phyloP scores from a whole-genome alignment of 257 asterid species.

The Nicotiana undulata region DNA sequence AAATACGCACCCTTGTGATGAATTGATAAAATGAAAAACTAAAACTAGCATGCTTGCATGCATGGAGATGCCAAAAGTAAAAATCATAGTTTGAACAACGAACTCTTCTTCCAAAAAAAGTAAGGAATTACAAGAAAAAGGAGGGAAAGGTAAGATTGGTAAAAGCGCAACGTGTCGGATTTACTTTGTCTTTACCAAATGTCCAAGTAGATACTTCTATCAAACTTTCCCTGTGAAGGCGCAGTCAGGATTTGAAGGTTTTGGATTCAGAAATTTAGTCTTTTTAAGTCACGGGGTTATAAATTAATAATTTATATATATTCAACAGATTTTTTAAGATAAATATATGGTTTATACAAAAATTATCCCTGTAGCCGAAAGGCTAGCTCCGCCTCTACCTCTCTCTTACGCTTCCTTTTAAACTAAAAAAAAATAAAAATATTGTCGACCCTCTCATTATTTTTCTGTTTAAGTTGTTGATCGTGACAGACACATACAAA shows the following conservation, averaged over 20 bases:
- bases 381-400: no score
- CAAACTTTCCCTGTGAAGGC: neutral
- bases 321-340: no score
- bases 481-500: neutral
- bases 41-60: neutral
- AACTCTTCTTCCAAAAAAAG: neutral
- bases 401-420: neutral
- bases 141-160: constrained; percentile 38
- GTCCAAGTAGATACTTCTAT: constrained; percentile 34
- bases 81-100: neutral
- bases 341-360: no score
- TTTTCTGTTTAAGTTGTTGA: neutral
- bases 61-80: neutral
- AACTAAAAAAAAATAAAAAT: no score
- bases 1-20: no score
- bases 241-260: no score
- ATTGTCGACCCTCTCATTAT: neutral
- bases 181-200: constrained; percentile 37
- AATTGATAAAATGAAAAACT: no score
- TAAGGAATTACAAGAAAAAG: constrained; percentile 17
- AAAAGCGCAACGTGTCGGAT: constrained; percentile 59
- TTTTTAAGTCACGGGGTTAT: no score
- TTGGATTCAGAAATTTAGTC: no score
- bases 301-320: no score
- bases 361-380: no score